These are phyloP conservation scores for Paecilomyces dactylethromorphus DNA, from an alignment of 2,329 filamentous ascomycete species.

Conservation along the genomic window DNA sequence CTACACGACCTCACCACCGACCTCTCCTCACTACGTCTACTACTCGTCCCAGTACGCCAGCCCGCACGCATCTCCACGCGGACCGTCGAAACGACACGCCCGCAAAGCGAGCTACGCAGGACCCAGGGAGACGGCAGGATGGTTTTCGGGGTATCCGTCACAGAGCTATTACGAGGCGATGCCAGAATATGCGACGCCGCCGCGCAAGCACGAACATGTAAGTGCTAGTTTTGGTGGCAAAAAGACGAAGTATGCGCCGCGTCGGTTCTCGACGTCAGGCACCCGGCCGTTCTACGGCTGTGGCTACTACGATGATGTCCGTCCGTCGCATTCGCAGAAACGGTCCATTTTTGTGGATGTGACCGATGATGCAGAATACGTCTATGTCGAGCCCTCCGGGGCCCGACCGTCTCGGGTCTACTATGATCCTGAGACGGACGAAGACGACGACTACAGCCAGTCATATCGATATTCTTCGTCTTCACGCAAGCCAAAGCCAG, in stretches of 20 bases:
- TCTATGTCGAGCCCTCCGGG: conserved; percentile 38
- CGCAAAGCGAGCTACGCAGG: conserved; percentile 52
- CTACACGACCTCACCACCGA: conserved; percentile 42
- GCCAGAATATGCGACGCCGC: conserved; percentile 46
- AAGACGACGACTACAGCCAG: conserved; percentile 15
- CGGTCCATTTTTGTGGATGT: conserved; percentile 52
- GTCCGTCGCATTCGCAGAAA: conserved; percentile 36
- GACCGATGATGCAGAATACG: conserved; percentile 49
- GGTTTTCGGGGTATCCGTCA: conserved; percentile 40
- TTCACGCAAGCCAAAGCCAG: conserved; percentile 35
- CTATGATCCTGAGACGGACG: conserved; percentile 11
- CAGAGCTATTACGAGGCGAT: conserved; percentile 41
- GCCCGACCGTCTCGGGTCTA: conserved; percentile 26
- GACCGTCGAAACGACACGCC: conserved; percentile 43
- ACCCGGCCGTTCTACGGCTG: conserved; percentile 19
- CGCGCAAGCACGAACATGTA: conserved; percentile 58
- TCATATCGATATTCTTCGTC: conserved; percentile 22
- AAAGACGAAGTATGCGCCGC: conserved; percentile 23
- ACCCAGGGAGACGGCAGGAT: conserved; percentile 34
- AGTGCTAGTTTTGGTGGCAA: conserved; percentile 50
- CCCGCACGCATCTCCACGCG: conserved; percentile 40
- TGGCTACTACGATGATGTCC: conserved; percentile 22
- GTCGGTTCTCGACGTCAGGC: conserved; percentile 43
- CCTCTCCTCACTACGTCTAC: conserved; percentile 45
- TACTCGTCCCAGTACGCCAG: conserved; percentile 51